Conservation (phyloP, 768 basidiomycete genomes). For the Tylopilus sp. region DNA sequence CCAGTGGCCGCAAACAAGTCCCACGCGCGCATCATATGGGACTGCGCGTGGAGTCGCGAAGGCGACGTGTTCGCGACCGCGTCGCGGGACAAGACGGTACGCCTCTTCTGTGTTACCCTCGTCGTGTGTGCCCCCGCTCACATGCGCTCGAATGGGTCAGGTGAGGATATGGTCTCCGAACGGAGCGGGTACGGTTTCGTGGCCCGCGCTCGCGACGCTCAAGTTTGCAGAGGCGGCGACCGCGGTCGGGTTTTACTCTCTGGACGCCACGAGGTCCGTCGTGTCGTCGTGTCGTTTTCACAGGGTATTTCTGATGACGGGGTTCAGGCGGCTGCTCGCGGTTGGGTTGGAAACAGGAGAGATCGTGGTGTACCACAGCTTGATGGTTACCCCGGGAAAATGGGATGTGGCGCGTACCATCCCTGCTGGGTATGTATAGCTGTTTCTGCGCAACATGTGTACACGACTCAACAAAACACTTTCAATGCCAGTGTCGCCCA, state of each 20-base stretch:
- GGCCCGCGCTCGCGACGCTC: constrained; percentile 58
- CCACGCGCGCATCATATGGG: constrained; percentile 94
- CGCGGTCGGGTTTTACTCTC: constrained; percentile 63
- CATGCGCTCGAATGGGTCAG: constrained; percentile 37
- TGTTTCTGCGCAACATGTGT: background rate
- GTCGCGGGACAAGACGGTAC: constrained; percentile 90
- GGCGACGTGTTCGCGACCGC: constrained; percentile 86
- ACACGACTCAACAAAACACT: background rate
- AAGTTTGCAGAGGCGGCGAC: constrained; percentile 78
- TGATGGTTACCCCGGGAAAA: constrained; percentile 24
- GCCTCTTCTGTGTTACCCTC: constrained; percentile 11
- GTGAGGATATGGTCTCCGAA: constrained; percentile 76
- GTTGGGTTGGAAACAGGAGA: constrained; percentile 83
- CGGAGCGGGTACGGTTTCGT: constrained; percentile 38
- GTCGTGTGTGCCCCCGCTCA: background rate
- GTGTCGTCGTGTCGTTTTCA: constrained; percentile 9
- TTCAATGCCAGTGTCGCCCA: constrained; percentile 56
- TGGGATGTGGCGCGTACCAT: constrained; percentile 51
- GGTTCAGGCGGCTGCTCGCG: constrained; percentile 59
- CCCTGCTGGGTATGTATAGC: constrained; percentile 47
- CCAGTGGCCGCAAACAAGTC: constrained; percentile 73
- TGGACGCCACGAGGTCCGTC: constrained; percentile 38
- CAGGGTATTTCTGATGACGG: background rate
- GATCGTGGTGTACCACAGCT: constrained; percentile 58
- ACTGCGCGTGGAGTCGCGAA: constrained; percentile 81